Base-by-base conservation (phyloP, 73 alveolate species). In the Blepharisma japonicum region DNA sequence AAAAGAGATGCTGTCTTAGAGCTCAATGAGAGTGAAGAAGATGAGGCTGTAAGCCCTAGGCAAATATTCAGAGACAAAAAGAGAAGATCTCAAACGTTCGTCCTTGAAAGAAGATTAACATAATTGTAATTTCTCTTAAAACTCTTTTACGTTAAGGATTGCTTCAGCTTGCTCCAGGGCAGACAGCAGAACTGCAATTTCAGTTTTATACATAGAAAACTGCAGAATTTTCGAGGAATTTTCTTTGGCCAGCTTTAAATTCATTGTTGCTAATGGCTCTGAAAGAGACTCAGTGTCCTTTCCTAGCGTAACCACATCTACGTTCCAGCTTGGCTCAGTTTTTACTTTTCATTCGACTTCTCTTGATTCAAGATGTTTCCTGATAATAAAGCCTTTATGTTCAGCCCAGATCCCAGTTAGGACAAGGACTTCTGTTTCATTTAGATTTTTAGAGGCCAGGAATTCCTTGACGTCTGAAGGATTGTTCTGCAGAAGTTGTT, bases 321-420 rank as follows among this genome's bases (percentile, higher is more conserved):
- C 23, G 11, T 11, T 18, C 74, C 74, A 61, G 23, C 74, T 61
- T 9, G 74, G 74, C 23, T 61, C 74, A 14, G 47, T 39, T 61
- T 61, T 61, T 25, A 61, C 74, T 8, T 61, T 61, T 39, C 74
- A 61, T 25, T 61, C 74, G 23, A 39, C 23, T n/a, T 61, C 74
- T 14, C 46, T n/a, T 61, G 14, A 14, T 25, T 61, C 74, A 8
- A 61, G 47, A 9, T 61, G 11, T 61, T 61, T 61, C 23, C 78
- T 91, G 86, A 84, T 88, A 51, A 51, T 51, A 51, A 18, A 14
- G n/a, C 21, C 27, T 51, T 51, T 51, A 2, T 51, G 27, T 4
- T 51, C 66, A 14, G n/a, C 27, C 66, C 66, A 51, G 66, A 51
- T 51, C 66, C 21, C 66, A 14, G 66, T 4, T 14, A 51, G 66